Base-by-base conservation (phyloP, 1,284 basidiomycete genomes). In the Golubevia pallescens region DNA sequence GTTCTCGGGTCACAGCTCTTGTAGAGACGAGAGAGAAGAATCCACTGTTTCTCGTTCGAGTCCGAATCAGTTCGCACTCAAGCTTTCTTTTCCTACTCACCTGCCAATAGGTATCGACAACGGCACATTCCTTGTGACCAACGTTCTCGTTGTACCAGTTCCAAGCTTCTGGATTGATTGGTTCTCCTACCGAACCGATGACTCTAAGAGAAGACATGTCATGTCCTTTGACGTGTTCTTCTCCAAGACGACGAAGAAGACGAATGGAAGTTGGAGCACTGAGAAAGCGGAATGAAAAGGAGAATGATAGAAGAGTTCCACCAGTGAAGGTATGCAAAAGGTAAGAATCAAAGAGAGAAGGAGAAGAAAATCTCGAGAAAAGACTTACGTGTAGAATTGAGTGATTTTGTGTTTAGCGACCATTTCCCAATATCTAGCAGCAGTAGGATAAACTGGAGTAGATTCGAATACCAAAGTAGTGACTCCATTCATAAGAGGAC, bases 161-260 rank as follows among this genome's bases (percentile, higher is more conserved):
- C 96, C 97, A 98, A 2, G 96, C 97, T 86, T 98, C 96, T 28
- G 96, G 95, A 88, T 98, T 98, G 89, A 99, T 98, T 4, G 97
- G 97, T 88, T 99, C 96, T 62, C 96, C 97, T 63, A 99, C 96
- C 66, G 90, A 91, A 34, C 96, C 96, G 52, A 99, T 89, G 20
- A 97, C 92, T 68, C 96, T 91, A 68, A 99, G 87, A 38, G 90
- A 90, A 75, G 89, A 90, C 42, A 98, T 89, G 86, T 98, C 94
- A 87, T 95, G 90, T 51, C 90, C 88, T 84, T 93, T 89, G 72
- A 96, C 93, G 85, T 95, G 92, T 67, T 95, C 91, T 74, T 92
- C 90, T 62, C 96, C 96, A 61, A 97, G 90, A 58, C 93, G 89
- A 78, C 95, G 92, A 65, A 99, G 89, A 60, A 98, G 90, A 72